phyloP scores from a whole-genome alignment of 306 rosid species.

The Citrullus colocynthis region DNA sequence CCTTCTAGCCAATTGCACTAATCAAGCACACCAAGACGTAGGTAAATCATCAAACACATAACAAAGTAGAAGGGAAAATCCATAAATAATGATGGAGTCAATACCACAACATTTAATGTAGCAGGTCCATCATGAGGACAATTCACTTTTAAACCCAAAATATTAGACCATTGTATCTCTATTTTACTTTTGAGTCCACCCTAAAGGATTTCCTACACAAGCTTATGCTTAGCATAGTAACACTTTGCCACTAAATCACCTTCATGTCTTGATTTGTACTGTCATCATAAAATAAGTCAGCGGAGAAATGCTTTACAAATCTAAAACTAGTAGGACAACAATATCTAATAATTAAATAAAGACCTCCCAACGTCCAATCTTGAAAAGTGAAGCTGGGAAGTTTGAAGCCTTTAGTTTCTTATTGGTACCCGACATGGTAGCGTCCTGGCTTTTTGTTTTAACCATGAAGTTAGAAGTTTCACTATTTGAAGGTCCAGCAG shows the following conservation, averaged over 20 bases:
- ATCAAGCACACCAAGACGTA: slow-evolving; percentile 1
- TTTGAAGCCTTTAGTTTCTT: slow-evolving; percentile 89
- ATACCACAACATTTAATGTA: slow-evolving; percentile 59
- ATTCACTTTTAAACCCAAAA: slow-evolving; percentile 48
- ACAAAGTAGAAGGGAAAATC: neutral
- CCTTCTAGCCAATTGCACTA: slow-evolving; percentile 57
- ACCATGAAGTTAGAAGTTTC: slow-evolving; percentile 23
- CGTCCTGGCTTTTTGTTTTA: slow-evolving; percentile 24
- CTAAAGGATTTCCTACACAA: slow-evolving; percentile 87
- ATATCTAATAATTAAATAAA: neutral
- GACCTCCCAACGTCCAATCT: slow-evolving; percentile 88
- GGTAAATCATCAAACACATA: neutral
- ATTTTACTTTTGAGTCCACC: slow-evolving; percentile 82
- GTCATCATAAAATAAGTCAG: slow-evolving; percentile 15
- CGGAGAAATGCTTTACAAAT: neutral
- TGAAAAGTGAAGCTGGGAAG: slow-evolving; percentile 64
- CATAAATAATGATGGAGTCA: slow-evolving; percentile 2
- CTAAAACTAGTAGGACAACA: neutral
- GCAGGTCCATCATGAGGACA: slow-evolving; percentile 54
- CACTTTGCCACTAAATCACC: slow-evolving; percentile 84
- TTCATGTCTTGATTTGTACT: slow-evolving; percentile 77
- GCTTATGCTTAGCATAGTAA: slow-evolving; percentile 83
- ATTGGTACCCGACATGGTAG: slow-evolving; percentile 18
- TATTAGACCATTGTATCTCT: slow-evolving; percentile 87
- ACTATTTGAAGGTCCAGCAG: slow-evolving; percentile 18